A percentile compares a stretch with the other conserved stretches of the same genome.
These are phyloP conservation scores for Simmondsia chinensis DNA, from an alignment of 148 eudicot genomes.

Conservation along the genomic window DNA sequence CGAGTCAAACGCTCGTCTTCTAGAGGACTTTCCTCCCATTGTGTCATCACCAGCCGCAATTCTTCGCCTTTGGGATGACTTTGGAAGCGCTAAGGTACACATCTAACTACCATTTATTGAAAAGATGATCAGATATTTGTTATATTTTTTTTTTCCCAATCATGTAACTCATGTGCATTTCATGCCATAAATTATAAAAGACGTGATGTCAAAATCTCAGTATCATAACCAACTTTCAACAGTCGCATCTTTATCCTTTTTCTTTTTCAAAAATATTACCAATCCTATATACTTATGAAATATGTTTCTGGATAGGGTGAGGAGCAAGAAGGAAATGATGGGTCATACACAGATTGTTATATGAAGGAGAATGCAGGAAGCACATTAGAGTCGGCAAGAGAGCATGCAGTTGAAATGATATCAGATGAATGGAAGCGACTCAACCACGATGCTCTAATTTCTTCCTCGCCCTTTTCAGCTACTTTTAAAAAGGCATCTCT, in stretches of 20 bases:
- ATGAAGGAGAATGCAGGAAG: not conserved
- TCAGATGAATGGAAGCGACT: not conserved
- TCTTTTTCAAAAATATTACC: too few species aligned
- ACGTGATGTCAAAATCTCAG: too few species aligned
- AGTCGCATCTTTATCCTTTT: too few species aligned
- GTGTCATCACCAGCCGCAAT: slow-evolving; percentile 34
- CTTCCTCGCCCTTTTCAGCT: slow-evolving; percentile 1
- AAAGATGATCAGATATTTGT: too few species aligned
- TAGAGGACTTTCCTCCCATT: slow-evolving; percentile 15
- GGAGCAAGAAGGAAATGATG: not conserved
- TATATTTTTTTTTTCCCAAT: too few species aligned
- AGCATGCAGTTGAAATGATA: not conserved
- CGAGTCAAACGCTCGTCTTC: not conserved
- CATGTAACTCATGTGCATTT: too few species aligned
- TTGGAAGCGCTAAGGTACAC: slow-evolving; percentile 57
- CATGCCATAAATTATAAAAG: too few species aligned
- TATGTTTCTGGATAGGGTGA: too few species aligned
- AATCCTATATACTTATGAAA: too few species aligned
- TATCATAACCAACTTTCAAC: too few species aligned
- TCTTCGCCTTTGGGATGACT: slow-evolving; percentile 65
- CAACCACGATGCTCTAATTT: not conserved
- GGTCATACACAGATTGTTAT: not conserved
- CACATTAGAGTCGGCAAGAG: not conserved
- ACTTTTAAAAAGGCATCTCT: not conserved
- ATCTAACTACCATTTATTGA: not conserved